Evolutionary conservation across 371 early-diverging fungal species (phyloP), one percentile per base, ranked within the genome.

Genomic region (Quaeritorhiza haematococci): DNA sequence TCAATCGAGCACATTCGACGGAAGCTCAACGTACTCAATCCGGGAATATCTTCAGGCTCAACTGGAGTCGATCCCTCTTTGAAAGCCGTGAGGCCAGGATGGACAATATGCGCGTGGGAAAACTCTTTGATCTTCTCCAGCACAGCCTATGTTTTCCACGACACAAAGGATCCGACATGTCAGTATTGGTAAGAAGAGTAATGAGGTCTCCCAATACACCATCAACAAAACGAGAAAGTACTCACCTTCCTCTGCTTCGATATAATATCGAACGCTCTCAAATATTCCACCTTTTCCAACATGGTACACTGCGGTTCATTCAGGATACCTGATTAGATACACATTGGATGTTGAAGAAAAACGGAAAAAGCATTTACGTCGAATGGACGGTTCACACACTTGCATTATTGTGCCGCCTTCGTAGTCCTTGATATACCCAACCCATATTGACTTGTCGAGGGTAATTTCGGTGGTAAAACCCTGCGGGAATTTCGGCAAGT

Each of bases 361-460:
- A 30, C 45, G 24, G 19, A 50, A 32, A 13, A 26, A 42, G n/a
- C 38, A 13, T n/a, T 38, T 10, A 13, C 42, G 3, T 27, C 10
- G n/a, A n/a, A 47, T 47, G n/a, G n/a, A n/a, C n/a, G n/a, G n/a
- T n/a, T n/a, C n/a, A 48, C 57, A 47, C 76, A 85, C 89, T 84
- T 96, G 94, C 97, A 99, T 98, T 6, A 98, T 80, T 2, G 98
- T 99, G 33, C 98, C 99, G 3, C 99, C 99, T 63, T 99, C 99
- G 70, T 99, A 99, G 75, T 99, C 99, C 73, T 99, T 99, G 62
- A 99, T 99, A 67, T 92, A 94, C 0, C 99, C 99, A 61, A 92
- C 88, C 99, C 99, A 99, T 53, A 90, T 78, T 21, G 84, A 68
- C 63, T 87, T 86, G 53, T 95, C 94, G 64, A 99, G 80, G 6